Percentiles rank a stretch among this genome's conserved stretches.
These are phyloP conservation scores for Sporobolomyces roseus DNA, from an alignment of 768 basidiomycete species.

Conservation along the genomic window DNA sequence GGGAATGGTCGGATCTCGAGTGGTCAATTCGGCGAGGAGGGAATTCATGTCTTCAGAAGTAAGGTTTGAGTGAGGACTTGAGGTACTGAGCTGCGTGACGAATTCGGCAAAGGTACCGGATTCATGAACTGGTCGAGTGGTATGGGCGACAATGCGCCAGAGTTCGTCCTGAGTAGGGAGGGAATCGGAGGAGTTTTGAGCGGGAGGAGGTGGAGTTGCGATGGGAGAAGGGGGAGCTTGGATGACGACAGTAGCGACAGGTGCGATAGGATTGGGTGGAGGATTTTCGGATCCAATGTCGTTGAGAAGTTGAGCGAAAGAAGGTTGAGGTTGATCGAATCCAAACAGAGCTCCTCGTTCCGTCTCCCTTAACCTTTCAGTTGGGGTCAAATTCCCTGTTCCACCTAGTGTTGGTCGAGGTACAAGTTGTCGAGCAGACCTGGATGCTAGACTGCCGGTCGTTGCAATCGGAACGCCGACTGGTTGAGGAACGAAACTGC, in stretches of 20 bases:
- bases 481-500: not conserved
- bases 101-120: too few relatives aligned
- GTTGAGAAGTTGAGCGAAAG: conserved; percentile 10
- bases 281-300: too few relatives aligned
- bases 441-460: too few relatives aligned
- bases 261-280: too few relatives aligned
- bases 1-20: conserved; percentile 15
- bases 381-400: not conserved
- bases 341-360: conserved; percentile 24
- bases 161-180: too few relatives aligned
- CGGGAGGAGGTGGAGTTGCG: not conserved
- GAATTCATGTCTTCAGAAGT: not conserved
- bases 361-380: not conserved
- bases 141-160: too few relatives aligned
- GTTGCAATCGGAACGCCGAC: not conserved
- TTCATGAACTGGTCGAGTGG: too few relatives aligned
- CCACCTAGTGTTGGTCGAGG: not conserved
- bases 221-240: too few relatives aligned
- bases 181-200: conserved; percentile 1
- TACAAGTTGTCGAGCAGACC: too few relatives aligned
- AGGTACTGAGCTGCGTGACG: too few relatives aligned
- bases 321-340: not conserved
- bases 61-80: too few relatives aligned
- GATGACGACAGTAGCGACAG: too few relatives aligned
- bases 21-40: conserved; percentile 2